Base-by-base conservation (phyloP, 192 early-diverging fungal species). In the Backusella circina region DNA sequence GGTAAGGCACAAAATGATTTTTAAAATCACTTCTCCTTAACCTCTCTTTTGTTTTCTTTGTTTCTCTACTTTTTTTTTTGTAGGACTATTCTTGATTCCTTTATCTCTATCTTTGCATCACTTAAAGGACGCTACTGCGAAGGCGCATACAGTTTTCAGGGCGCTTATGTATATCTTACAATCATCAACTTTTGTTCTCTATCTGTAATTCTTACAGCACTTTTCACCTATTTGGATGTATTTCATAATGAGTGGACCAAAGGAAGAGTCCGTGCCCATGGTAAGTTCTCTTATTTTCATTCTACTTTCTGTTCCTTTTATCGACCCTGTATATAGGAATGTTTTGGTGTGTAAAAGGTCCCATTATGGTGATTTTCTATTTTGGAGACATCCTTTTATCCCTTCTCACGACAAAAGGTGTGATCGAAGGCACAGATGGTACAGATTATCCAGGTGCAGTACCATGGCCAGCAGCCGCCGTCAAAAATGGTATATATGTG, bases 161-260 rank as follows among this genome's bases (percentile, higher is more conserved):
- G 81, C 23, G 76, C 77, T 5, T 67, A 82, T 50, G 74, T 82
- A n/a, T 82, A 78, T 38, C 64, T 79, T 18, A 75, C 71, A n/a
- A 78, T 82, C 41, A 65, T 82, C 74, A 75, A 82, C 50, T 82
- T 82, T 67, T 23, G n/a, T 15, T 74, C 77, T 35, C 47, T 82
- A 28, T 79, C 81, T 2, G 1, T 82, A 6, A 82, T 82, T 47
- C 65, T 82, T 50, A 73, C 77, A 13, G 81, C 81, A 1, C 50
- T 82, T 6, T 79, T 82, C 37, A 79, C 77, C 7, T 82, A 82
- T 23, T 30, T 82, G 23, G 77, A 77, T n/a, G 76, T 82, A 6
- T 82, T 75, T 32, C 32, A 75, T 18, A 16, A 16, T 16, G 81
- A 82, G 64, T 82, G 71, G 74, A 21, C 61, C 8, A 51, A 54